These are phyloP conservation scores for Tetrahymena thermophila DNA, from an alignment of 73 alveolate genomes.

Conservation along the genomic window DNA sequence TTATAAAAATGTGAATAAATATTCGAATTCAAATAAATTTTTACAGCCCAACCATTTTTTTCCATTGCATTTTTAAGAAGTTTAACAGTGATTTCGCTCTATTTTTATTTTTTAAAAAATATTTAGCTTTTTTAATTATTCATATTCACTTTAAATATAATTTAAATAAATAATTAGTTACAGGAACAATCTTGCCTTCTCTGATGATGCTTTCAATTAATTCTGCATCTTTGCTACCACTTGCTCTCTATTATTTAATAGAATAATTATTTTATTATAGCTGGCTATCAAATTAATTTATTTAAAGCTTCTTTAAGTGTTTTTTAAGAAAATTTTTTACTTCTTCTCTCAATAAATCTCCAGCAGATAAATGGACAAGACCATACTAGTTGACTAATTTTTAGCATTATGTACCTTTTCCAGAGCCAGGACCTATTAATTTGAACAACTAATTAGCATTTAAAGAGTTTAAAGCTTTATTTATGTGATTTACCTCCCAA, in stretches of 20 bases:
- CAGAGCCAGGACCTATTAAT: constrained; percentile 80
- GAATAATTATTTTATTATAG: not conserved
- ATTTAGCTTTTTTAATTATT: not conserved
- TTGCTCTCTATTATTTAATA: not conserved
- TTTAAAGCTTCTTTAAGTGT: not conserved
- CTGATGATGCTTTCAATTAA: constrained; percentile 46
- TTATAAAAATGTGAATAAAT: constrained; percentile 7
- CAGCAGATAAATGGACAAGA: constrained; percentile 73
- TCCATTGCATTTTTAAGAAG: constrained; percentile 52
- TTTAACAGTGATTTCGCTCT: constrained; percentile 40
- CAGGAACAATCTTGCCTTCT: constrained; percentile 69
- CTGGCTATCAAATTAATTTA: not conserved
- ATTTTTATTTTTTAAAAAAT: not conserved
- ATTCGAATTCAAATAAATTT: not conserved
- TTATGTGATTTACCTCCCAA: not conserved
- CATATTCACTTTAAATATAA: not conserved
- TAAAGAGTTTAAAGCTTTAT: not conserved
- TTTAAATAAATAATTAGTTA: not conserved
- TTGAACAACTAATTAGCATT: not conserved
- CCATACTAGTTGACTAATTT: constrained; percentile 55
- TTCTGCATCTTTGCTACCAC: constrained; percentile 37
- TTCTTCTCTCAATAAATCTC: constrained; percentile 76
- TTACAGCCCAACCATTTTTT: constrained; percentile 39
- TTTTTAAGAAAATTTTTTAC: constrained; percentile 2
- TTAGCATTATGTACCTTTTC: constrained; percentile 93